Conservation (phyloP, 2,329 filamentous ascomycete species). For the Hypoxylon sp. region DNA sequence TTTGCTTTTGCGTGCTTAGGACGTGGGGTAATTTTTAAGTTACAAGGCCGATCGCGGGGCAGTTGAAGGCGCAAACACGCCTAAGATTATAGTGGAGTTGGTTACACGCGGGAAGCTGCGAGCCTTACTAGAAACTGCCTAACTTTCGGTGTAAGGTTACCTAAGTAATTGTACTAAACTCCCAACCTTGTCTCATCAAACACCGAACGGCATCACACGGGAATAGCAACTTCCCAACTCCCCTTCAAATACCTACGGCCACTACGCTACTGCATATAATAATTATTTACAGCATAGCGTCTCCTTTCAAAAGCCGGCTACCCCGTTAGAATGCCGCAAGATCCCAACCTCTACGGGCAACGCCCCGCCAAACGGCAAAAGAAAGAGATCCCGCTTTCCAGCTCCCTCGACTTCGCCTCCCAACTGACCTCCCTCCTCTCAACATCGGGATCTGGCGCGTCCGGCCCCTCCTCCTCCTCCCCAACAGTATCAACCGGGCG, state of each 20-base stretch:
- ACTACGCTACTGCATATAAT: not conserved
- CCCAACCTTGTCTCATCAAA: conserved; percentile 8
- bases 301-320: conserved; percentile 2
- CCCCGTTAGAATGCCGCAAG: conserved; percentile 68
- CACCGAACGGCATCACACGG: conserved; percentile 8
- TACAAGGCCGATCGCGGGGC: conserved; percentile 52
- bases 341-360: conserved; percentile 83
- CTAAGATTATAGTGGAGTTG: conserved; percentile 32
- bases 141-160: no score
- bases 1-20: conserved; percentile 24
- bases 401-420: conserved; percentile 87
- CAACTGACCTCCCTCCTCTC: conserved; percentile 87
- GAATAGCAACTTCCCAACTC: conserved; percentile 23
- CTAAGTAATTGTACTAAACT: not conserved
- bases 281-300: not conserved
- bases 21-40: conserved; percentile 48
- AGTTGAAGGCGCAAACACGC: conserved; percentile 29
- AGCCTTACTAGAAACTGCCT: conserved; percentile 13
- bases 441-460: conserved; percentile 56
- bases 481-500: conserved; percentile 64
- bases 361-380: conserved; percentile 77
- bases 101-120: conserved; percentile 13
- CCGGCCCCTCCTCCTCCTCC: conserved; percentile 56
- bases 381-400: conserved; percentile 78
- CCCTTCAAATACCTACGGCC: conserved; percentile 10